phyloP scores from a whole-genome alignment of 192 early-diverging fungal species.

The Linderina pennispora region DNA sequence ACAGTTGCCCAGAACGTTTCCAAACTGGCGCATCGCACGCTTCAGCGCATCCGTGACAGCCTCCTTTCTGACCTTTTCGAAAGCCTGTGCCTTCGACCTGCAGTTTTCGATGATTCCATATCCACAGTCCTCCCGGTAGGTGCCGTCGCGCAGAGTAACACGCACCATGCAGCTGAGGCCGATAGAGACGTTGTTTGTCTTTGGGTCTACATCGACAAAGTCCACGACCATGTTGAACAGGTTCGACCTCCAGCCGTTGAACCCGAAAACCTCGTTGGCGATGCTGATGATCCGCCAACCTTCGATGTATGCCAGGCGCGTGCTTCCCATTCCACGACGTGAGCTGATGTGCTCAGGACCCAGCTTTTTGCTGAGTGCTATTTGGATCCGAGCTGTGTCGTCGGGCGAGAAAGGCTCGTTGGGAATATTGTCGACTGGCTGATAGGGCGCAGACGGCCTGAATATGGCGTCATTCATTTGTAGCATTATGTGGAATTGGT shows the following conservation, averaged over 20 bases:
- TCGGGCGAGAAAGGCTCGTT: too few relatives aligned
- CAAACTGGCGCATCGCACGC: conserved; percentile 80
- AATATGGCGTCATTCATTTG: too few relatives aligned
- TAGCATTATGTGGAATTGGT: too few relatives aligned
- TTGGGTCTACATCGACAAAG: conserved; percentile 52
- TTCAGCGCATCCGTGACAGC: conserved; percentile 86
- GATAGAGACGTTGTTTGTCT: conserved; percentile 51
- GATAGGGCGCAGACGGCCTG: too few relatives aligned
- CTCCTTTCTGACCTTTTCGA: conserved; percentile 92
- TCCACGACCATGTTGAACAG: conserved; percentile 71
- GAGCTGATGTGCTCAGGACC: conserved; percentile 64
- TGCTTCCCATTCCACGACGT: conserved; percentile 62
- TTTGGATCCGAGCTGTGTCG: too few relatives aligned
- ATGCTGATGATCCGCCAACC: conserved; percentile 78
- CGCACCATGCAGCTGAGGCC: conserved; percentile 73
- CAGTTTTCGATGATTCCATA: conserved; percentile 75
- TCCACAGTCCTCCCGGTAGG: conserved; percentile 85
- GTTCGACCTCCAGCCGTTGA: conserved; percentile 82
- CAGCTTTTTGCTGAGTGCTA: conserved; percentile 50
- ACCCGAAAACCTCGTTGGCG: conserved; percentile 93
- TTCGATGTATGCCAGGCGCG: conserved; percentile 71
- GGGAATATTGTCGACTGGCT: too few relatives aligned
- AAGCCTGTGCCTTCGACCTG: conserved; percentile 67
- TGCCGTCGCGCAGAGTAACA: conserved; percentile 84
- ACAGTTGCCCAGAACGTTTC: conserved; percentile 81